These are phyloP conservation scores for Camellia lanceoleosa DNA, from an alignment of 148 eudicot species.

Conservation along the genomic window DNA sequence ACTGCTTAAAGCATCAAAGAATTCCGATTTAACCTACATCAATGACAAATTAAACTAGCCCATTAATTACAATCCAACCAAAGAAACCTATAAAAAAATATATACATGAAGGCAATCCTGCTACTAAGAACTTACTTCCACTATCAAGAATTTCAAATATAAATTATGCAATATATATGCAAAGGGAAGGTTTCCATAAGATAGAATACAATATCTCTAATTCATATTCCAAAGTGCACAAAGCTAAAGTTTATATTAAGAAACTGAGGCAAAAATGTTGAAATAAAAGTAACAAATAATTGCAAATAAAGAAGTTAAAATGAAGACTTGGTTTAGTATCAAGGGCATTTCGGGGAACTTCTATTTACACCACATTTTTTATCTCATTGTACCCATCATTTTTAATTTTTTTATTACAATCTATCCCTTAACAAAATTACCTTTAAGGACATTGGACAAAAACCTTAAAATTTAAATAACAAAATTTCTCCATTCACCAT, in stretches of 20 bases:
- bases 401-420: no score
- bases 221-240: not conserved
- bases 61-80: not conserved
- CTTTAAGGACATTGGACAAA: no score
- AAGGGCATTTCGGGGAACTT: no score
- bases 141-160: not conserved
- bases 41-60: slow-evolving; percentile 4
- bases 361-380: no score
- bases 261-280: not conserved
- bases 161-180: not conserved
- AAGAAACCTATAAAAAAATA: not conserved
- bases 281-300: not conserved
- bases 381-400: no score
- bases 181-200: not conserved
- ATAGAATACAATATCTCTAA: not conserved
- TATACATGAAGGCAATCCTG: not conserved
- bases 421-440: no score
- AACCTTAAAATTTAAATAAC: no score
- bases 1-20: slow-evolving; percentile 72
- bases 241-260: not conserved
- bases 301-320: no score
- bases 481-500: no score
- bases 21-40: slow-evolving; percentile 79
- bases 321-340: no score
- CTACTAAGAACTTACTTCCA: not conserved